phyloP scores from a whole-genome alignment of 164 flowering plant species.

The Liquidambar formosana region DNA sequence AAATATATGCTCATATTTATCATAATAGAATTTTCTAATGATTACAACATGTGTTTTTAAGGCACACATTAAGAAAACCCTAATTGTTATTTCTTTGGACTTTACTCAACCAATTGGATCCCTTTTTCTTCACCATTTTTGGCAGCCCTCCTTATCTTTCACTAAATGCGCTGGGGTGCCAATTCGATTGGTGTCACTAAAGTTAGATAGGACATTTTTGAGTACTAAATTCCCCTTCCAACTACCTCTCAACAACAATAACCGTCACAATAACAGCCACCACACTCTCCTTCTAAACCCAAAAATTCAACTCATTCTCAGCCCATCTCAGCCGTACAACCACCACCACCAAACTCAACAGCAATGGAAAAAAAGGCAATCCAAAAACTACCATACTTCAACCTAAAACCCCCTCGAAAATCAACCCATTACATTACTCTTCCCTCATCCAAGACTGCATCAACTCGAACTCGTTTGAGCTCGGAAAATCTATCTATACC shows the following conservation, averaged over 20 bases:
- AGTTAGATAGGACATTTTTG: too few species aligned
- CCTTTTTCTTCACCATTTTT: too few species aligned
- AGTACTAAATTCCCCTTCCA: too few species aligned
- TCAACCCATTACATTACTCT: slow-evolving; percentile 12
- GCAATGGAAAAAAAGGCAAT: not conserved
- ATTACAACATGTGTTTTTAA: too few species aligned
- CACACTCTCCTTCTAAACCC: not conserved
- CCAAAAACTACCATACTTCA: not conserved
- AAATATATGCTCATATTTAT: too few species aligned
- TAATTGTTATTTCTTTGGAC: too few species aligned
- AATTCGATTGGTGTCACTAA: too few species aligned
- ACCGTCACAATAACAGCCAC: slow-evolving; percentile 1
- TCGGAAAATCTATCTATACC: slow-evolving; percentile 1
- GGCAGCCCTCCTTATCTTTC: too few species aligned
- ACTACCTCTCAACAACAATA: slow-evolving; percentile 2
- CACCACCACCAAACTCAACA: slow-evolving; percentile 2
- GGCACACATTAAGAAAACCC: too few species aligned
- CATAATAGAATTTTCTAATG: too few species aligned
- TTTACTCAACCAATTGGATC: too few species aligned
- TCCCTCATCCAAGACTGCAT: slow-evolving; percentile 11
- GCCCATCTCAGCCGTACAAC: not conserved
- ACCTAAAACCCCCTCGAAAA: not conserved
- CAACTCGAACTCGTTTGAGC: slow-evolving; percentile 8
- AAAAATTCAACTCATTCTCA: not conserved
- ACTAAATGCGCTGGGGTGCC: too few species aligned